phyloP scores from a whole-genome alignment of 2,329 filamentous ascomycete genomes.

The Acrodontium crateriforme region DNA sequence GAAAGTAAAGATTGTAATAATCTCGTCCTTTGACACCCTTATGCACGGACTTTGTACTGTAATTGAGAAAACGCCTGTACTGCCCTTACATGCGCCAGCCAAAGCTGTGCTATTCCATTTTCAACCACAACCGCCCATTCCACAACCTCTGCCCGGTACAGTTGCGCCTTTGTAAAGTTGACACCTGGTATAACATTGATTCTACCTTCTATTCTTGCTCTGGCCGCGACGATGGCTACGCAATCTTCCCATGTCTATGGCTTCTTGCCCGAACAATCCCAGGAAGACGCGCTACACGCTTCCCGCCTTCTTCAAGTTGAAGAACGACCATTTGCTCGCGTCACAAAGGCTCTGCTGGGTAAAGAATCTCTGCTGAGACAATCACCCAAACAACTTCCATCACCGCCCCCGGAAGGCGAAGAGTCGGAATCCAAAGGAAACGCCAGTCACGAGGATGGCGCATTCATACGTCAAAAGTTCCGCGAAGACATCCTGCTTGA shows the following conservation, averaged over 20 bases:
- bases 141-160: no score
- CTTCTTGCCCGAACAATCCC: slow-evolving; percentile 14
- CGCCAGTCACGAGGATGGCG: slow-evolving; percentile 25
- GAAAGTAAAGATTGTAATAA: no score
- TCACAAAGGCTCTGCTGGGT: slow-evolving; percentile 65
- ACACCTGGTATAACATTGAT: no score
- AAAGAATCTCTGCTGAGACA: slow-evolving; percentile 50
- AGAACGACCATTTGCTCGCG: slow-evolving; percentile 80
- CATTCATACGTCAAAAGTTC: slow-evolving; percentile 37
- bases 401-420: slow-evolving; percentile 46
- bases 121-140: no score
- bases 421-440: slow-evolving; percentile 32
- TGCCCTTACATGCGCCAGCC: no score
- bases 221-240: not conserved
- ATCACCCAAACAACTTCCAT: slow-evolving; percentile 39
- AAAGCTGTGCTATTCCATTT: no score
- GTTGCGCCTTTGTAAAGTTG: no score
- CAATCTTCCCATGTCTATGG: slow-evolving; percentile 5
- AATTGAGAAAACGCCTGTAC: no score
- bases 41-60: no score
- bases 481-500: slow-evolving; percentile 76
- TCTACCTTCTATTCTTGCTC: no score
- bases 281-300: slow-evolving; percentile 65
- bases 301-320: slow-evolving; percentile 77
- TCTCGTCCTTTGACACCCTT: no score